Percentiles rank a stretch among this genome's conserved stretches.
phyloP scores from a whole-genome alignment of 2,329 filamentous ascomycete species.

The Botrytis byssoidea region DNA sequence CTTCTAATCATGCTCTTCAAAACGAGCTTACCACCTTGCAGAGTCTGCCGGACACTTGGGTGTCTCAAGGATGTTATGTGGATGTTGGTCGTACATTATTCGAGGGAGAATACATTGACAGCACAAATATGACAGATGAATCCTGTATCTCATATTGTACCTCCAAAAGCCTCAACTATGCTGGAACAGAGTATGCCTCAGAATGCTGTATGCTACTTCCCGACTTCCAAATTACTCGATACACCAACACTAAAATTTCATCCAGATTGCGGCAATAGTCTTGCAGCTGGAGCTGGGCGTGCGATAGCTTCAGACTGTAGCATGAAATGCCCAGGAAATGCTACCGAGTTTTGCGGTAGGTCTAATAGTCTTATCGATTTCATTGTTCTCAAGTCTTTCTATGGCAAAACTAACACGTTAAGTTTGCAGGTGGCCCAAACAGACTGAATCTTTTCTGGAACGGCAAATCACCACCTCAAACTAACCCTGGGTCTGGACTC shows the following conservation, averaged over 20 bases:
- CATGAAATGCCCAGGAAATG: conserved; percentile 37
- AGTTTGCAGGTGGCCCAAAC: conserved; percentile 28
- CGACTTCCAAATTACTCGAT: conserved; percentile 10
- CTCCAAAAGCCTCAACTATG: conserved; percentile 29
- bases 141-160: conserved; percentile 35
- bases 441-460: conserved; percentile 37
- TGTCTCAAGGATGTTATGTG: conserved; percentile 34
- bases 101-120: conserved; percentile 26
- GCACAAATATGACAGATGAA: conserved; percentile 32
- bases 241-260: conserved; percentile 4
- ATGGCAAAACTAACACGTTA: background rate
- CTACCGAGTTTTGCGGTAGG: conserved; percentile 39
- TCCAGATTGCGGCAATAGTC: conserved; percentile 30
- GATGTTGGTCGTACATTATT: conserved; percentile 30
- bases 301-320: conserved; percentile 30
- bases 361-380: background rate
- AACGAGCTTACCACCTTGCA: conserved; percentile 15
- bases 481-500: conserved; percentile 25
- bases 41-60: conserved; percentile 29
- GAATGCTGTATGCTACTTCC: conserved; percentile 35
- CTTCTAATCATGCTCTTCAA: background rate
- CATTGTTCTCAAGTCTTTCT: background rate
- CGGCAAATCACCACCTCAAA: conserved; percentile 30
- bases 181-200: conserved; percentile 34
- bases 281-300: conserved; percentile 23